phyloP scores from a whole-genome alignment of 345 rosid species.

The Lumnitzera littorea region DNA sequence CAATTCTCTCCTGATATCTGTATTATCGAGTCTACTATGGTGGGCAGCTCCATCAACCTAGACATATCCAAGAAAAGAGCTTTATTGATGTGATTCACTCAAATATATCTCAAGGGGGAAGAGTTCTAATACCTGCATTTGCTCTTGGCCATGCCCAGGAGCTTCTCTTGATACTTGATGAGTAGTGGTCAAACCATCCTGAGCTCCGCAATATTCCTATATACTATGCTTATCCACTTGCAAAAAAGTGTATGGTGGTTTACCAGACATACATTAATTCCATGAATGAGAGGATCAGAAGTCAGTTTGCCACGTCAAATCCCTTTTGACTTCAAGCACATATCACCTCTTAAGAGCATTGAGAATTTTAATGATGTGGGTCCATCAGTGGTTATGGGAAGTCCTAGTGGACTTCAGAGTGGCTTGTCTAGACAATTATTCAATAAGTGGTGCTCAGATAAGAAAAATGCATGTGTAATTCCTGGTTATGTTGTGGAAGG shows the following conservation, averaged over 20 bases:
- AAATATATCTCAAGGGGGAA: slow-evolving; percentile 82
- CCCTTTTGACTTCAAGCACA: slow-evolving; percentile 94
- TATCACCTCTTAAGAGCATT: slow-evolving; percentile 69
- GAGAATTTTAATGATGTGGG: slow-evolving; percentile 84
- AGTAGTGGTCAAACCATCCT: slow-evolving; percentile 83
- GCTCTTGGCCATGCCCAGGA: slow-evolving; percentile 87
- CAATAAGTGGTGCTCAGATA: slow-evolving; percentile 88
- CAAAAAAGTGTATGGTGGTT: slow-evolving; percentile 91
- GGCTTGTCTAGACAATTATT: slow-evolving; percentile 87
- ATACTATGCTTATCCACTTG: slow-evolving; percentile 92
- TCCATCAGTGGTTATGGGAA: slow-evolving; percentile 94
- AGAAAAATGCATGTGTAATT: slow-evolving; percentile 76
- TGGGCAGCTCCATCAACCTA: slow-evolving; percentile 92
- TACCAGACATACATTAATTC: slow-evolving; percentile 93
- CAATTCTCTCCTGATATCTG: slow-evolving; percentile 96
- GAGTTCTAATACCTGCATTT: slow-evolving; percentile 78
- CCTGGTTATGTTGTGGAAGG: slow-evolving; percentile 92
- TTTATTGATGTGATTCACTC: slow-evolving; percentile 93
- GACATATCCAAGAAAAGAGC: slow-evolving; percentile 82
- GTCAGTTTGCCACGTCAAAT: slow-evolving; percentile 83
- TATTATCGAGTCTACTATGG: slow-evolving; percentile 93
- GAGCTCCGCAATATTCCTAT: slow-evolving; percentile 88
- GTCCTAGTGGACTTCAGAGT: slow-evolving; percentile 86
- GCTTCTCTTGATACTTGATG: slow-evolving; percentile 77
- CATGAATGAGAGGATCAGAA: slow-evolving; percentile 89